phyloP scores from a whole-genome alignment of 768 basidiomycete genomes.

The Lactarius indigo region DNA sequence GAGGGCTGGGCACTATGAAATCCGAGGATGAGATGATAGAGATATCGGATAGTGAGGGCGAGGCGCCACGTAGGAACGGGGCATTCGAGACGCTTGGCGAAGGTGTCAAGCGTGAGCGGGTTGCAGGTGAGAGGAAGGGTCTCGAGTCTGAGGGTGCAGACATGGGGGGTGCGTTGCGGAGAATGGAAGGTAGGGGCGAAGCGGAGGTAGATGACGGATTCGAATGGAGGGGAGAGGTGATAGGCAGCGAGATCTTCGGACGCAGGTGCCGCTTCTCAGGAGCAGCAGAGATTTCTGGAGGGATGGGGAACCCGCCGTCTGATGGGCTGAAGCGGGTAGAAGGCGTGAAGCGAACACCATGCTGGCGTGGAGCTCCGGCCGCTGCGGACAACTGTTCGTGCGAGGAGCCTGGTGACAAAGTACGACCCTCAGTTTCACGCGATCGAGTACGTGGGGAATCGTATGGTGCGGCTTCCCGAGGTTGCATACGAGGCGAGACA shows the following conservation, averaged over 20 bases:
- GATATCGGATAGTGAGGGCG: slow-evolving; percentile 16
- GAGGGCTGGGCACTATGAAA: slow-evolving; percentile 22
- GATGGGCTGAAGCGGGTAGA: slow-evolving; percentile 16
- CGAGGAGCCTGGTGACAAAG: neutral
- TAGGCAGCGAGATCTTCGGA: slow-evolving; percentile 10
- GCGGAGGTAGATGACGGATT: neutral
- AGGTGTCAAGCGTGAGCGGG: neutral
- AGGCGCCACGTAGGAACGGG: slow-evolving; percentile 1
- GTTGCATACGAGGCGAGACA: neutral
- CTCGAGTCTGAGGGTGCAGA: neutral
- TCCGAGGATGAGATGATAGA: slow-evolving; percentile 24
- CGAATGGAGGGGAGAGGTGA: neutral
- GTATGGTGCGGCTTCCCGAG: neutral
- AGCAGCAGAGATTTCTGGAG: neutral
- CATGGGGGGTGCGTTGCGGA: neutral
- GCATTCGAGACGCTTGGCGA: slow-evolving; percentile 8
- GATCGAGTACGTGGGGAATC: neutral
- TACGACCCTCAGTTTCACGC: neutral
- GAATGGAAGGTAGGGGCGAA: slow-evolving; percentile 1
- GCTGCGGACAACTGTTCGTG: neutral
- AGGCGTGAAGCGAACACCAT: slow-evolving; percentile 21
- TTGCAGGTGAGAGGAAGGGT: slow-evolving; percentile 6
- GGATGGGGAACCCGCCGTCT: neutral
- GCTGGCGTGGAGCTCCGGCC: neutral
- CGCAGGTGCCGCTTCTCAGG: neutral